Percentiles rank a stretch among this genome's conserved stretches.
Evolutionary conservation across 176 grass and related monocot species (phyloP).

Genomic region (Cymbopogon citratus): DNA sequence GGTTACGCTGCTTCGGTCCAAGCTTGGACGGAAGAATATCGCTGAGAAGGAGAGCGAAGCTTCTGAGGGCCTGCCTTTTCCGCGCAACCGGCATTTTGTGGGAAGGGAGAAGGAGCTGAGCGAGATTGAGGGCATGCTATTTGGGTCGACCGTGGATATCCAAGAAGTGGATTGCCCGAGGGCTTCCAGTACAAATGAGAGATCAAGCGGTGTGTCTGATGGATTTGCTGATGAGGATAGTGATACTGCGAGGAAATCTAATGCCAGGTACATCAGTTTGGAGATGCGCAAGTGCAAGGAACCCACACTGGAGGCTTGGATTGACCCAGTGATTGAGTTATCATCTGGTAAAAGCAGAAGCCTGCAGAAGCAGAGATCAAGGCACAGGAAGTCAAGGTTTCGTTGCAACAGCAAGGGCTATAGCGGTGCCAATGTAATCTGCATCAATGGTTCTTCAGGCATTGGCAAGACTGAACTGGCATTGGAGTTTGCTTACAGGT

Average conservation of each 20-base stretch:
- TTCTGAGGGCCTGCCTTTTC: constrained; percentile 56
- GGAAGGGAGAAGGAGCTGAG: constrained; percentile 94
- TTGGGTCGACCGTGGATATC: constrained; percentile 58
- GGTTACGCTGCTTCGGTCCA: constrained; percentile 54
- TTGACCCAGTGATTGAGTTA: constrained; percentile 83
- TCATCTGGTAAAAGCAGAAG: constrained; percentile 63
- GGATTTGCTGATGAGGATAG: constrained; percentile 90
- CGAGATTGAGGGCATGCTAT: constrained; percentile 79
- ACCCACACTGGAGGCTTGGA: constrained; percentile 91
- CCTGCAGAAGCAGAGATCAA: constrained; percentile 77
- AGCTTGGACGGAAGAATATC: constrained; percentile 79
- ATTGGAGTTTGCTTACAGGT: constrained; percentile 87
- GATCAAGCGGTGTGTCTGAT: constrained; percentile 72
- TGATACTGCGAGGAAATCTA: constrained; percentile 57
- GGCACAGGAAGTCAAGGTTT: constrained; percentile 69
- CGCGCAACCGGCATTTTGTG: constrained; percentile 75
- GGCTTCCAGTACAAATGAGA: constrained; percentile 38
- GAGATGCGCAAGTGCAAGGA: constrained; percentile 96
- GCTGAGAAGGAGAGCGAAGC: constrained; percentile 57
- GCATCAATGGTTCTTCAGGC: constrained; percentile 71
- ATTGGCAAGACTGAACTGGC: constrained; percentile 92
- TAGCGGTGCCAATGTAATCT: constrained; percentile 48
- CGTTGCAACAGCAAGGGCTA: constrained; percentile 52
- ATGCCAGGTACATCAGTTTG: constrained; percentile 70
- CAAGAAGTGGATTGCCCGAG: constrained; percentile 69